phyloP scores from a whole-genome alignment of 352 stramenopile species.

The Phytophthora sansomeana region DNA sequence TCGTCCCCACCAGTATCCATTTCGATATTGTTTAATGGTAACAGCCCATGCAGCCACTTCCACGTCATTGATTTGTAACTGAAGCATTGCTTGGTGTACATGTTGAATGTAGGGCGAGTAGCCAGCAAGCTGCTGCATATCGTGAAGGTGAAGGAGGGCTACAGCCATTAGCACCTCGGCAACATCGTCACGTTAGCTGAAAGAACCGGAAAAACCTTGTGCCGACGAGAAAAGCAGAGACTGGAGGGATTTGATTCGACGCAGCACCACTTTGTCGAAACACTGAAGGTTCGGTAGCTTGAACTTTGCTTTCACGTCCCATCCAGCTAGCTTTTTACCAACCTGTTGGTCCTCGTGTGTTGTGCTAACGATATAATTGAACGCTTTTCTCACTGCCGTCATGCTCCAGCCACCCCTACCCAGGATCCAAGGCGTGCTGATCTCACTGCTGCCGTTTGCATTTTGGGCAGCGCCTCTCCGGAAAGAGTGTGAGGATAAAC shows the following conservation, averaged over 20 bases:
- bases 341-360: slow-evolving; percentile 14
- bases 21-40: not conserved
- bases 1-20: too few species aligned
- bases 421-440: too few species aligned
- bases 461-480: too few species aligned
- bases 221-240: not conserved
- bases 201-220: not conserved
- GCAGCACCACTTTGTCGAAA: not conserved
- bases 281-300: not conserved
- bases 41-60: slow-evolving; percentile 1
- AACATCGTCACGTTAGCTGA: slow-evolving; percentile 1
- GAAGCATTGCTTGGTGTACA: not conserved
- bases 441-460: too few species aligned
- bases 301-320: not conserved
- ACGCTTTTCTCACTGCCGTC: too few species aligned
- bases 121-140: not conserved
- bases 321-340: slow-evolving; percentile 5
- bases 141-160: not conserved
- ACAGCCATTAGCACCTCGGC: not conserved
- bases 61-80: not conserved
- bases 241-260: not conserved
- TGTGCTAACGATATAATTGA: slow-evolving; percentile 21
- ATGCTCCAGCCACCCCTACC: too few species aligned
- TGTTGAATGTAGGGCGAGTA: slow-evolving; percentile 8
- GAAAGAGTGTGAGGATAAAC: too few species aligned